These are phyloP conservation scores for Aspergillus carlsbadensis DNA, from an alignment of 495 filamentous ascomycete genomes.

Conservation along the genomic window DNA sequence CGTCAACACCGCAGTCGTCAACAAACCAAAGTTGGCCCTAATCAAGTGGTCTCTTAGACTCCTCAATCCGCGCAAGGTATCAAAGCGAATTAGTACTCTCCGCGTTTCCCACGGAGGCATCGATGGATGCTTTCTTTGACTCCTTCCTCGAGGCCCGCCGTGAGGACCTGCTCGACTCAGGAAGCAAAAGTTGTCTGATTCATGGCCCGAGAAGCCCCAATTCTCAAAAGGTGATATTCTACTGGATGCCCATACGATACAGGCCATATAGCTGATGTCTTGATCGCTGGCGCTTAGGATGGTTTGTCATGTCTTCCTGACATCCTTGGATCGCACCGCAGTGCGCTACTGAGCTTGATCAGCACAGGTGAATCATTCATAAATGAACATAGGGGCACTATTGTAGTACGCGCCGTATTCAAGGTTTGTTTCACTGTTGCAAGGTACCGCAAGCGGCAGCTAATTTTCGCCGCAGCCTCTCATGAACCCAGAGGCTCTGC, in stretches of 20 bases:
- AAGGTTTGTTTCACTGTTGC: conserved; percentile 18
- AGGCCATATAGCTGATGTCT: neutral
- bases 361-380: conserved; percentile 29
- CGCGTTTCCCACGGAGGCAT: neutral
- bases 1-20: neutral
- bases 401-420: conserved; percentile 22
- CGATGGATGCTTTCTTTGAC: conserved; percentile 11
- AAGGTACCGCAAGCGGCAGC: neutral
- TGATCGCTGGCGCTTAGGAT: conserved; percentile 14
- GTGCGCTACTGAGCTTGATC: conserved; percentile 20
- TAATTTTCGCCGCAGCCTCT: conserved; percentile 9
- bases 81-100: conserved; percentile 17
- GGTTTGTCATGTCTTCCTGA: conserved; percentile 21
- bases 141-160: conserved; percentile 5
- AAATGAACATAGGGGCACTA: conserved; percentile 16
- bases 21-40: neutral
- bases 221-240: conserved; percentile 18
- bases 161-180: neutral
- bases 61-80: conserved; percentile 21
- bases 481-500: neutral
- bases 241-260: neutral
- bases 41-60: conserved; percentile 11
- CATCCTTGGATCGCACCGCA: conserved; percentile 20
- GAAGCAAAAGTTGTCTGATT: conserved; percentile 23
- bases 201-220: neutral